Evolutionary conservation across 73 alveolate species (phyloP).

Genomic region (Symbiodinium pilosum): DNA sequence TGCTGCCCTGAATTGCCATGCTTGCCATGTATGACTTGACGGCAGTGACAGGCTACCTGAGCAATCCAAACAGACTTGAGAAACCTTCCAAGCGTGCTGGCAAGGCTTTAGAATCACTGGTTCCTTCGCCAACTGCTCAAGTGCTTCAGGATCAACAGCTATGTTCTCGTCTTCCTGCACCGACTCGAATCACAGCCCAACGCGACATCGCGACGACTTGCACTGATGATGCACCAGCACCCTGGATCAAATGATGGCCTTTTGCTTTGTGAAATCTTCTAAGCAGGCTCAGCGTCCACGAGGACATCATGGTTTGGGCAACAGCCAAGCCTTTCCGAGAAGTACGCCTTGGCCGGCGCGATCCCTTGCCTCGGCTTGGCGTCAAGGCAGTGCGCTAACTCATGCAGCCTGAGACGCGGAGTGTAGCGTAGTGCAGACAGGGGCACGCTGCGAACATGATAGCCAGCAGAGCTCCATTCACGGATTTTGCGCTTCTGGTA

Average conservation of each 20-base stretch:
- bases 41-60: too few relatives aligned
- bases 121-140: conserved; percentile 55
- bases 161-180: conserved; percentile 50
- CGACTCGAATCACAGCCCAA: too few relatives aligned
- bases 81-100: background rate
- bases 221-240: too few relatives aligned
- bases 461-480: background rate
- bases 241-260: too few relatives aligned
- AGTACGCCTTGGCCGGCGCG: background rate
- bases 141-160: conserved; percentile 60
- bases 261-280: too few relatives aligned
- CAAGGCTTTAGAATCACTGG: conserved; percentile 40
- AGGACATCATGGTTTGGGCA: too few relatives aligned
- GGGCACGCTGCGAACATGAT: background rate
- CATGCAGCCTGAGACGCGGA: background rate
- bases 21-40: too few relatives aligned
- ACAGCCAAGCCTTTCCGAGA: background rate
- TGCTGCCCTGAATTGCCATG: too few relatives aligned
- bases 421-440: background rate
- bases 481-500: conserved; percentile 64
- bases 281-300: too few relatives aligned
- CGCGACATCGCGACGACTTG: too few relatives aligned
- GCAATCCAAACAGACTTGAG: too few relatives aligned
- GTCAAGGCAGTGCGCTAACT: background rate
- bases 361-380: background rate